These are phyloP conservation scores for Lipomyces lipofer DNA, from an alignment of 805 yeast species.

Conservation along the genomic window DNA sequence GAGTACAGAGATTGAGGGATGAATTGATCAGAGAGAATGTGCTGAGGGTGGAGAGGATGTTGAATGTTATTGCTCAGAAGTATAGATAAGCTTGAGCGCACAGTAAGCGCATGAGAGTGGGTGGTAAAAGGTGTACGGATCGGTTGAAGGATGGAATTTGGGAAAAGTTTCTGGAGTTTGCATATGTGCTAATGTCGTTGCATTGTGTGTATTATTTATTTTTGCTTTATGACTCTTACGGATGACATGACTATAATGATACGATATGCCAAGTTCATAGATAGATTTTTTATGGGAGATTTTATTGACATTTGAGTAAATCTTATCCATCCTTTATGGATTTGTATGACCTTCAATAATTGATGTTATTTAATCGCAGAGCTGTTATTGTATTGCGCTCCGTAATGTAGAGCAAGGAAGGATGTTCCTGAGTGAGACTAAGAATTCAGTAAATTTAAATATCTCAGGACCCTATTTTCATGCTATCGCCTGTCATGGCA, in stretches of 20 bases:
- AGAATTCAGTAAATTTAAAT: no score
- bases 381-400: not conserved
- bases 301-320: no score
- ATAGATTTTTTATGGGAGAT: no score
- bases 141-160: no score
- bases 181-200: no score
- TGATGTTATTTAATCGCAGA: not conserved
- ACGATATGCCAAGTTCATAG: no score
- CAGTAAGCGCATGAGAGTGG: not conserved
- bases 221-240: no score
- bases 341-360: not conserved
- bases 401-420: not conserved
- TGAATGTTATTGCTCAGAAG: not conserved
- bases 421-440: not conserved
- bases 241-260: not conserved
- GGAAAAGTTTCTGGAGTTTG: no score
- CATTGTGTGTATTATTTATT: no score
- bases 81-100: not conserved
- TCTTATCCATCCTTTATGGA: no score
- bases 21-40: constrained; percentile 6
- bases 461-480: no score
- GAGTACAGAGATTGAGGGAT: constrained; percentile 5
- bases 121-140: not conserved
- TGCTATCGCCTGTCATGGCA: no score
- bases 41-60: not conserved